phyloP scores from a whole-genome alignment of 2,329 filamentous ascomycete genomes.

The Cordyceps farinosa region DNA sequence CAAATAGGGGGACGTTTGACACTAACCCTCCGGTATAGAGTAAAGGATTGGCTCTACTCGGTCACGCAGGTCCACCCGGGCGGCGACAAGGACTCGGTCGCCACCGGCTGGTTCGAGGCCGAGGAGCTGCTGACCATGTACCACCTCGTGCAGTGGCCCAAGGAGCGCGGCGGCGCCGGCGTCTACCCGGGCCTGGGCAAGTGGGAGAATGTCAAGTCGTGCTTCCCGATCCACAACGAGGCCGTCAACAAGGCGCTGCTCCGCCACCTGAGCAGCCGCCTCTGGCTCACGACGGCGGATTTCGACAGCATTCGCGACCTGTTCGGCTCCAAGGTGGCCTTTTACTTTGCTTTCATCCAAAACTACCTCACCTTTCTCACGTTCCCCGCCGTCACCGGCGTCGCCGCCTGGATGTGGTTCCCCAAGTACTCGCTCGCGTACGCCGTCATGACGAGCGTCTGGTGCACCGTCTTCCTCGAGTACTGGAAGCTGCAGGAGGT shows the following conservation, averaged over 20 bases:
- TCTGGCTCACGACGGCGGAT: constrained; percentile 48
- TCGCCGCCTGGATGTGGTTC: constrained; percentile 65
- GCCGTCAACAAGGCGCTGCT: constrained; percentile 54
- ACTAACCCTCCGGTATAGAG: constrained; percentile 39
- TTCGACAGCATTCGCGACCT: constrained; percentile 59
- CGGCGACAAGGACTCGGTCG: constrained; percentile 48
- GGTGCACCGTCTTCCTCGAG: constrained; percentile 72
- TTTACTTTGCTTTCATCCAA: constrained; percentile 81
- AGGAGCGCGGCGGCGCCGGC: constrained; percentile 57
- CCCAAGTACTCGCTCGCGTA: constrained; percentile 69
- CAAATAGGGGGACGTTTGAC: not conserved
- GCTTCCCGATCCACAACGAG: constrained; percentile 62
- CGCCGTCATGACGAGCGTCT: constrained; percentile 62
- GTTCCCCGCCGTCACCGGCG: constrained; percentile 65
- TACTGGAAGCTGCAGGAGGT: constrained; percentile 75
- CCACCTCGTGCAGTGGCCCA: constrained; percentile 59
- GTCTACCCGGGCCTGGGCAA: constrained; percentile 55
- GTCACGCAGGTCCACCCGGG: constrained; percentile 62
- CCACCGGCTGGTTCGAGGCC: constrained; percentile 53
- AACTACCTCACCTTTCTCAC: constrained; percentile 68
- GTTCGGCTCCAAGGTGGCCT: constrained; percentile 65
- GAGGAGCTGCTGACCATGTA: constrained; percentile 70
- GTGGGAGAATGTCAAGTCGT: constrained; percentile 58
- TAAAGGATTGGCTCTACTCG: constrained; percentile 73
- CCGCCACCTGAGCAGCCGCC: constrained; percentile 50